Percentiles rank a stretch among this genome's conserved stretches.
Evolutionary conservation across 208 protist genomes (phyloP).

Genomic region (Herpetomonas samuelpessoai): DNA sequence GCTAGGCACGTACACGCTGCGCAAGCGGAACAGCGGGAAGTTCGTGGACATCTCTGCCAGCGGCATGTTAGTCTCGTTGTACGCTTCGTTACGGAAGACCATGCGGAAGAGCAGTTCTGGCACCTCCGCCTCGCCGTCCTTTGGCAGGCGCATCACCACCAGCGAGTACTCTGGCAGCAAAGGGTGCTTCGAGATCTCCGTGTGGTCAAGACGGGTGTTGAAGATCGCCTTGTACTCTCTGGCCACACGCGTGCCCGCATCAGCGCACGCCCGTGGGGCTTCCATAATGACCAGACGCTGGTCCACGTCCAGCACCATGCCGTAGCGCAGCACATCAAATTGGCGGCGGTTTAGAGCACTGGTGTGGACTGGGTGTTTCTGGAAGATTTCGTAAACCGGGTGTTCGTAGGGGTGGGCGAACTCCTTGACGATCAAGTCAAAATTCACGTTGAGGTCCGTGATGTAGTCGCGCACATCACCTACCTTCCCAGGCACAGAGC

Average conservation of each 20-base stretch:
- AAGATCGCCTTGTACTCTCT: constrained; percentile 60
- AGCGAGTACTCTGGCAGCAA: constrained; percentile 78
- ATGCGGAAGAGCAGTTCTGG: constrained; percentile 66
- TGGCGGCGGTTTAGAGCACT: constrained; percentile 57
- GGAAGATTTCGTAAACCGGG: constrained; percentile 49
- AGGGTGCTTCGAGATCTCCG: constrained; percentile 38
- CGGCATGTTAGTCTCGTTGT: constrained; percentile 18
- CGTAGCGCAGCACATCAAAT: constrained; percentile 84
- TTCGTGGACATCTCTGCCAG: constrained; percentile 16
- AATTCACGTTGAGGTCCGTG: constrained; percentile 46
- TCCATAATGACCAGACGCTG: constrained; percentile 62
- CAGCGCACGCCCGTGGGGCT: constrained; percentile 43
- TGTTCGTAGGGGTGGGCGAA: constrained; percentile 49
- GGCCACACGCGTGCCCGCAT: constrained; percentile 48
- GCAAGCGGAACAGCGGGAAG: constrained; percentile 67
- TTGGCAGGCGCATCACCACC: constrained; percentile 65
- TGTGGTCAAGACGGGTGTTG: constrained; percentile 20
- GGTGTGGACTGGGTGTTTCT: constrained; percentile 53
- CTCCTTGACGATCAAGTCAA: constrained; percentile 64
- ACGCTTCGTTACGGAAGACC: constrained; percentile 80
- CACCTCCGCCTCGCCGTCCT: constrained; percentile 5
- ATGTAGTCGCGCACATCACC: constrained; percentile 49
- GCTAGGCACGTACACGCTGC: constrained; percentile 74
- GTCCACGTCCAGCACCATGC: constrained; percentile 66
- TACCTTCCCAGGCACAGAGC: constrained; percentile 28